phyloP scores from a whole-genome alignment of 768 basidiomycete species.

The Boletus tomentosulus region DNA sequence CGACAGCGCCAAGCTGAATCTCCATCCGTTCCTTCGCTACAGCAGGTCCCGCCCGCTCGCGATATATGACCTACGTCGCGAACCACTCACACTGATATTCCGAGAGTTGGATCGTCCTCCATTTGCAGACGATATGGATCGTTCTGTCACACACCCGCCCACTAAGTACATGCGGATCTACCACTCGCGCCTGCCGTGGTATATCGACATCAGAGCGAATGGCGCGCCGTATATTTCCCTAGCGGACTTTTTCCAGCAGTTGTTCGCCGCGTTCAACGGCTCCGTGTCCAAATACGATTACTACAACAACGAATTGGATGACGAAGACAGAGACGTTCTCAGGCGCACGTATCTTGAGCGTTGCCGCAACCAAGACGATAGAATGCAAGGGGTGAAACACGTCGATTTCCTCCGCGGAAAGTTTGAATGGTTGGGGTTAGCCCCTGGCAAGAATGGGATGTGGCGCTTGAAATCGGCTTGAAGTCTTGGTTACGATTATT shows the following conservation, averaged over 20 bases:
- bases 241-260: slow-evolving; percentile 47
- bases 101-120: slow-evolving; percentile 40
- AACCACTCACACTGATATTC: slow-evolving; percentile 40
- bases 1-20: slow-evolving; percentile 25
- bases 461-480: slow-evolving; percentile 59
- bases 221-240: slow-evolving; percentile 53
- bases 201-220: slow-evolving; percentile 49
- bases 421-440: slow-evolving; percentile 50
- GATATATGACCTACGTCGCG: slow-evolving; percentile 47
- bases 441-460: slow-evolving; percentile 50
- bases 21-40: slow-evolving; percentile 24
- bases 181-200: slow-evolving; percentile 61
- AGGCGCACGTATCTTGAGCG: slow-evolving; percentile 43
- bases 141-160: slow-evolving; percentile 51
- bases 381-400: slow-evolving; percentile 44
- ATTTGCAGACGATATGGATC: slow-evolving; percentile 49
- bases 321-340: slow-evolving; percentile 41
- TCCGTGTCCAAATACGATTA: slow-evolving; percentile 51
- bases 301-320: slow-evolving; percentile 53
- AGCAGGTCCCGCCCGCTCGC: slow-evolving; percentile 35
- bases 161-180: slow-evolving; percentile 49
- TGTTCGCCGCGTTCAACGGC: slow-evolving; percentile 40
- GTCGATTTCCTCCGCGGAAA: slow-evolving; percentile 60
- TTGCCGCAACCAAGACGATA: slow-evolving; percentile 34
- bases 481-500: not conserved